Base-by-base conservation (phyloP, 2,329 filamentous ascomycete species). In the Neonectria neomacrospora region DNA sequence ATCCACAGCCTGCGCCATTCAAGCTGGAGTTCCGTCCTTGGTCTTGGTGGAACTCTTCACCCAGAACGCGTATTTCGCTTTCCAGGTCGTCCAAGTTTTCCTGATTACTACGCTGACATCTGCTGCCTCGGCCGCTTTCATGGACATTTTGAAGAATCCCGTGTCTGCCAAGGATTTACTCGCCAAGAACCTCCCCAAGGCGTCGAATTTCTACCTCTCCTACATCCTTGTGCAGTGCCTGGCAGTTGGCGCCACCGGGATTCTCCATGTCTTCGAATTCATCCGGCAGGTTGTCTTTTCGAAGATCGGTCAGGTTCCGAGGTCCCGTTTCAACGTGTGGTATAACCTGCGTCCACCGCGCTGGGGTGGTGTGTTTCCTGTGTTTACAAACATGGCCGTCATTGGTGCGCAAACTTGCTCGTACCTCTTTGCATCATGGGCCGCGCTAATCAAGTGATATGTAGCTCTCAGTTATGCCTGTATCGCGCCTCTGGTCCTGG, bases 151-250 rank as follows among this genome's bases (percentile, higher is more conserved):
- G 14, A 41, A 88, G 0, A 71, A 93, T 4, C 93, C 94, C 0
- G 76, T 81, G 2, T 79, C 80, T 0, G 86, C 88, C 7, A 88
- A 93, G 0, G 79, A 76, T 0, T 79, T 96, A 41, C 84, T 97
- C 4, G 90, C 94, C 1, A 74, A 83, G 16, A 91, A 92, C 62
- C 83, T 99, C 6, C 96, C 96, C 18, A 90, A 87, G 59, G 90
- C 93, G 0, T 94, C 94, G 64, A 98, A 97, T 80, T 96, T 98
- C 75, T 99, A 97, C 78, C 90, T 98, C 20, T 93, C 79, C 0
- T 99, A 98, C 80, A 96, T 99, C 69, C 88, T 98, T 32, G 87
- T 99, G 3, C 96, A 98, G 78, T 96, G 95, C 34, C 79, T 98
- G 61, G 90, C 90, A 1, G 89, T 95, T 65, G 91, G 93, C 3